Conservation (phyloP, 148 eudicot species). For the Rhododendron mucronatum region DNA sequence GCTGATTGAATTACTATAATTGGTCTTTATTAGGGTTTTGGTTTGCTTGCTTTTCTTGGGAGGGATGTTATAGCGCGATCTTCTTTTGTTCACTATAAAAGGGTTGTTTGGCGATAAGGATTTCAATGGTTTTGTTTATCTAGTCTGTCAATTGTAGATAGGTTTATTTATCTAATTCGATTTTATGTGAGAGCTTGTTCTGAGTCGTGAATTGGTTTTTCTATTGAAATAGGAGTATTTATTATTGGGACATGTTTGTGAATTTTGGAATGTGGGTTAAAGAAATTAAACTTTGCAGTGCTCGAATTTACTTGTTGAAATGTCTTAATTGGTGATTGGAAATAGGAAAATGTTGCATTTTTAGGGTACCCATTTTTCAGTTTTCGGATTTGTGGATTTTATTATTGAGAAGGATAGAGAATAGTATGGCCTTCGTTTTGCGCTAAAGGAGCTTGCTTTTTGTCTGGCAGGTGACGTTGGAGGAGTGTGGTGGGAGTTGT, state of each 20-base stretch:
- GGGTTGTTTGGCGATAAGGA: background rate
- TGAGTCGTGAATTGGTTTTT: background rate
- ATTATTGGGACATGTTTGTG: background rate
- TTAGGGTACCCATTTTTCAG: background rate
- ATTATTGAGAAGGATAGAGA: background rate
- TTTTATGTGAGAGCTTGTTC: background rate
- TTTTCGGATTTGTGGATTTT: background rate
- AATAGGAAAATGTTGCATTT: background rate
- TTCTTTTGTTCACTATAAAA: background rate
- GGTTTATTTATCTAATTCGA: background rate
- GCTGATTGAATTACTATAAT: background rate
- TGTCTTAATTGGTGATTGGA: background rate
- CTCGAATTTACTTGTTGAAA: background rate
- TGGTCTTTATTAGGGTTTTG: background rate
- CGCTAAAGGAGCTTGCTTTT: conserved; percentile 4
- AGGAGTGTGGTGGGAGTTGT: conserved; percentile 30
- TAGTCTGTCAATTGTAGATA: background rate
- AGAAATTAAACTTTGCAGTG: background rate
- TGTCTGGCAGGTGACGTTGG: conserved; percentile 37
- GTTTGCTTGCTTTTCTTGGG: background rate
- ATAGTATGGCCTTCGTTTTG: background rate
- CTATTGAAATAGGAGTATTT: background rate
- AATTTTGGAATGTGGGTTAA: conserved; percentile 1
- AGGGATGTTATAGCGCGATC: background rate
- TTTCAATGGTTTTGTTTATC: background rate